Percentiles rank a stretch among this genome's conserved stretches.
Evolutionary conservation across 2,329 filamentous ascomycete species (phyloP).

Genomic region (Aspergillus sp.): DNA sequence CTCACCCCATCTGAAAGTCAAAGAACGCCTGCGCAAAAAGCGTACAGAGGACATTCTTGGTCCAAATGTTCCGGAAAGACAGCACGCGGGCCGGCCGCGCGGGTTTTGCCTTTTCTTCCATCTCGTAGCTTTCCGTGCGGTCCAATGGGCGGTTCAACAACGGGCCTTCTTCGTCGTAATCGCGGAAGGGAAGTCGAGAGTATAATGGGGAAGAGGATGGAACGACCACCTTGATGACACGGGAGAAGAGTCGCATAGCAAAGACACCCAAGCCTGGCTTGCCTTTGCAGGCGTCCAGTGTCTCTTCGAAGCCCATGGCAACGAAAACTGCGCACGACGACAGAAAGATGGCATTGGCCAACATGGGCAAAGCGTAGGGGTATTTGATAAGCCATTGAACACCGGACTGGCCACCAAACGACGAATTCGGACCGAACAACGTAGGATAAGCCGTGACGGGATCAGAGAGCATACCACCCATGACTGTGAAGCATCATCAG

Average conservation of each 20-base stretch:
- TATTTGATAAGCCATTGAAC: conserved; percentile 57
- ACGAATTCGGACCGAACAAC: conserved; percentile 55
- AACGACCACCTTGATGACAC: conserved; percentile 17
- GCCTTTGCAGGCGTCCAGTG: conserved; percentile 40
- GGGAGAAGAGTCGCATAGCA: conserved; percentile 22
- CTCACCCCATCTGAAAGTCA: conserved; percentile 59
- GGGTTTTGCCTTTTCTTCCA: conserved; percentile 28
- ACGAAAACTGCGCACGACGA: conserved; percentile 48
- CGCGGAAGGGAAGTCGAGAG: conserved; percentile 27
- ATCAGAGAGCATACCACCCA: conserved; percentile 63
- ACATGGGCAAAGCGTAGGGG: conserved; percentile 63
- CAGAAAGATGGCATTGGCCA: conserved; percentile 58
- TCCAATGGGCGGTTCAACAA: conserved; percentile 28
- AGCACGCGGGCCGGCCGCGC: conserved; percentile 36
- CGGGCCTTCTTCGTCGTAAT: conserved; percentile 30
- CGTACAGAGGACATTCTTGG: conserved; percentile 49
- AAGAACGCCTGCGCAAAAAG: conserved; percentile 61
- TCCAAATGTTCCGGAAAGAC: conserved; percentile 48
- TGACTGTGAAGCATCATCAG: conserved; percentile 29
- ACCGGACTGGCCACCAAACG: conserved; percentile 49
- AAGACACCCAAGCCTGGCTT: conserved; percentile 41
- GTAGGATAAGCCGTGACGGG: conserved; percentile 57
- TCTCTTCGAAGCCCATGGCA: conserved; percentile 61
- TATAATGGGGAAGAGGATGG: conserved; percentile 28
- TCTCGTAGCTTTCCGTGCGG: conserved; percentile 28